A percentile compares a stretch with the other conserved stretches of the same genome.
Evolutionary conservation across 805 yeast species (phyloP).

Genomic region (Jamesozyma piceae): DNA sequence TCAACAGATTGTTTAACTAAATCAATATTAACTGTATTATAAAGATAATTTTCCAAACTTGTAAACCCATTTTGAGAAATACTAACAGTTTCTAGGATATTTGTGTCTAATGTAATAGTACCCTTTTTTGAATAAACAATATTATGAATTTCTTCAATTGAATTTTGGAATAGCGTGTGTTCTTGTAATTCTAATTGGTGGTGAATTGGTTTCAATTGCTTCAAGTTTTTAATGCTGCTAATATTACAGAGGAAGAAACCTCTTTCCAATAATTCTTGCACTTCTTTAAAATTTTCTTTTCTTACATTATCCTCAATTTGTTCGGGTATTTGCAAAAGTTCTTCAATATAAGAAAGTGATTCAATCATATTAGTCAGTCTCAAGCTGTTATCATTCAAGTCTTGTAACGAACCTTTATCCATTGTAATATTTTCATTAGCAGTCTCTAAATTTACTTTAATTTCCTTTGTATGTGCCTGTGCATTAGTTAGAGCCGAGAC

Average conservation of each 20-base stretch:
- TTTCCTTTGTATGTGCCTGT: slow-evolving; percentile 43
- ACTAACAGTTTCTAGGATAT: slow-evolving; percentile 19
- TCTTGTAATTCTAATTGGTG: slow-evolving; percentile 47
- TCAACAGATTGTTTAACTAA: slow-evolving; percentile 40
- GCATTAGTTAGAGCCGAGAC: slow-evolving; percentile 56
- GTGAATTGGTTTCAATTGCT: slow-evolving; percentile 43
- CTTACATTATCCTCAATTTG: slow-evolving; percentile 56
- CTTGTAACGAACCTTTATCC: slow-evolving; percentile 49
- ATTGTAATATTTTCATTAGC: slow-evolving; percentile 44
- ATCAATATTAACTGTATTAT: slow-evolving; percentile 50
- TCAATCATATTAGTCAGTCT: slow-evolving; percentile 62
- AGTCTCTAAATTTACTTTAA: slow-evolving; percentile 40
- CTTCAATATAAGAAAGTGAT: slow-evolving; percentile 57
- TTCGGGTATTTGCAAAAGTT: slow-evolving; percentile 48
- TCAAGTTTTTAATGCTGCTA: slow-evolving; percentile 48
- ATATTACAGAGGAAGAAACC: slow-evolving; percentile 40
- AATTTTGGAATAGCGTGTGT: slow-evolving; percentile 53
- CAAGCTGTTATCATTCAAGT: slow-evolving; percentile 53
- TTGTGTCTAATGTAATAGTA: slow-evolving; percentile 8
- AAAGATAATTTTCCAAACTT: slow-evolving; percentile 45
- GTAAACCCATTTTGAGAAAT: slow-evolving; percentile 26
- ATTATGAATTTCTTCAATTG: slow-evolving; percentile 67
- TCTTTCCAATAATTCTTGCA: slow-evolving; percentile 44
- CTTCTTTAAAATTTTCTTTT: slow-evolving; percentile 60
- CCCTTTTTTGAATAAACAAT: slow-evolving; percentile 52